A percentile compares a stretch with the other conserved stretches of the same genome.
phyloP scores from a whole-genome alignment of 306 rosid genomes.

The Dalbergia cultrata region DNA sequence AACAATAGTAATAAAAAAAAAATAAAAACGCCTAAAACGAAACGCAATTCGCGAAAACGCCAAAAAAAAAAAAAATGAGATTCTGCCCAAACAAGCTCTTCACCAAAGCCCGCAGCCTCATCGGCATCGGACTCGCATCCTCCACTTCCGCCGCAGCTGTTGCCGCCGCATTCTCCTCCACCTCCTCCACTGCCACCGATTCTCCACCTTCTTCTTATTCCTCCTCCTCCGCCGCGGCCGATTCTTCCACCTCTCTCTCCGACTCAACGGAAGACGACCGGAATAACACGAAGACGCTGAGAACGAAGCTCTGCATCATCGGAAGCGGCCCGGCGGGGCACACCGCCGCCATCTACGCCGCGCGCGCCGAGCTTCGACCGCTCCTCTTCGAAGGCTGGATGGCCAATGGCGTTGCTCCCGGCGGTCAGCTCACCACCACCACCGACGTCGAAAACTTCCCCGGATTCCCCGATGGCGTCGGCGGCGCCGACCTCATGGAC shows the following conservation, averaged over 20 bases:
- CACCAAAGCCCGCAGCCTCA: slow-evolving; percentile 51
- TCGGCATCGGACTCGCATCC: slow-evolving; percentile 48
- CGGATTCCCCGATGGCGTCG: slow-evolving; percentile 75
- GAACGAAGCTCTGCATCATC: slow-evolving; percentile 79
- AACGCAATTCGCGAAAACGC: not conserved
- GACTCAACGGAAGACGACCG: slow-evolving; percentile 37
- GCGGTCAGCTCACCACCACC: slow-evolving; percentile 92
- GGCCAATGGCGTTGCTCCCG: slow-evolving; percentile 88
- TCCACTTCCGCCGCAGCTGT: slow-evolving; percentile 26
- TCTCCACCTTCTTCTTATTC: not conserved
- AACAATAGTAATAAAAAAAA: no score
- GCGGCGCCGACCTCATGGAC: slow-evolving; percentile 80
- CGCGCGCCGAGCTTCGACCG: slow-evolving; percentile 86
- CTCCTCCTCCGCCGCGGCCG: not conserved
- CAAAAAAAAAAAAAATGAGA: slow-evolving; percentile 37
- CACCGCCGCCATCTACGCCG: slow-evolving; percentile 89
- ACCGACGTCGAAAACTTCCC: slow-evolving; percentile 95
- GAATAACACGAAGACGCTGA: slow-evolving; percentile 40
- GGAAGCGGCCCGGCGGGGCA: slow-evolving; percentile 94
- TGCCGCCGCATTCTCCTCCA: not conserved
- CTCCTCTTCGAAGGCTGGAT: slow-evolving; percentile 90
- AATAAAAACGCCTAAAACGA: not conserved
- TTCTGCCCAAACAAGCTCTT: slow-evolving; percentile 43
- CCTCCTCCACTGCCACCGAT: not conserved
- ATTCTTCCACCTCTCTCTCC: slow-evolving; percentile 6